These are phyloP conservation scores for Ceratocystis variospora DNA, from an alignment of 2,329 filamentous ascomycete genomes.

Conservation along the genomic window DNA sequence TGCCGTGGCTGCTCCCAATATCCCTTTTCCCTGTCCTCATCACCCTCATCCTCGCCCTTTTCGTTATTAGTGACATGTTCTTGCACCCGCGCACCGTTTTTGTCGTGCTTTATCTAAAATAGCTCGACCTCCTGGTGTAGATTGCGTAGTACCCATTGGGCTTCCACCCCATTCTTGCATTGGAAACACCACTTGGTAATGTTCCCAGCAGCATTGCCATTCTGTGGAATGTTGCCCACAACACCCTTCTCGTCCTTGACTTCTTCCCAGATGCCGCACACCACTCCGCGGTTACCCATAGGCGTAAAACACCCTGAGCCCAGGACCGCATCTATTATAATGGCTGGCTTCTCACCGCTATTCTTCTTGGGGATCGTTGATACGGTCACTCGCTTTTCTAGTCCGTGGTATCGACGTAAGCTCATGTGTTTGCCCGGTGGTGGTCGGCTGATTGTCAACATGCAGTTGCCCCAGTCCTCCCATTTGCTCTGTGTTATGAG, in stretches of 20 bases:
- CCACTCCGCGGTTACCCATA: conserved; percentile 72
- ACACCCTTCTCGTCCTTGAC: conserved; percentile 48
- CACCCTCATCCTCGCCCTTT: background rate
- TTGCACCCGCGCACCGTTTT: background rate
- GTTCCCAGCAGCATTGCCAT: conserved; percentile 38
- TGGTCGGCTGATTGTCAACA: conserved; percentile 69
- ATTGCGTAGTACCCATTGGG: conserved; percentile 41
- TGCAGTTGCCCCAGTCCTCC: conserved; percentile 79
- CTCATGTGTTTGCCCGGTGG: conserved; percentile 46
- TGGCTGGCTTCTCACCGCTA: conserved; percentile 39
- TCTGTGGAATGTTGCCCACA: conserved; percentile 38
- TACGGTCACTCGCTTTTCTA: conserved; percentile 78
- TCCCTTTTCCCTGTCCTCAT: background rate
- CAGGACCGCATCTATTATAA: conserved; percentile 70
- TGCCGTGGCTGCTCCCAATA: background rate
- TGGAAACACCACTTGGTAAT: conserved; percentile 53
- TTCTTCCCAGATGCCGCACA: conserved; percentile 77
- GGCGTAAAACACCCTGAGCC: conserved; percentile 74
- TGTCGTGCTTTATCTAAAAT: conserved; percentile 14
- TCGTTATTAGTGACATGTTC: background rate
- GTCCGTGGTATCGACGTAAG: conserved; percentile 45
- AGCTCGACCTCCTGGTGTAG: conserved; percentile 41
- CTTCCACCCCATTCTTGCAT: conserved; percentile 39
- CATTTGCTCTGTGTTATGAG: conserved; percentile 66
- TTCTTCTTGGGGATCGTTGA: conserved; percentile 51